Base-by-base conservation (phyloP, 345 rosid species). In the Boechera retrofracta region DNA sequence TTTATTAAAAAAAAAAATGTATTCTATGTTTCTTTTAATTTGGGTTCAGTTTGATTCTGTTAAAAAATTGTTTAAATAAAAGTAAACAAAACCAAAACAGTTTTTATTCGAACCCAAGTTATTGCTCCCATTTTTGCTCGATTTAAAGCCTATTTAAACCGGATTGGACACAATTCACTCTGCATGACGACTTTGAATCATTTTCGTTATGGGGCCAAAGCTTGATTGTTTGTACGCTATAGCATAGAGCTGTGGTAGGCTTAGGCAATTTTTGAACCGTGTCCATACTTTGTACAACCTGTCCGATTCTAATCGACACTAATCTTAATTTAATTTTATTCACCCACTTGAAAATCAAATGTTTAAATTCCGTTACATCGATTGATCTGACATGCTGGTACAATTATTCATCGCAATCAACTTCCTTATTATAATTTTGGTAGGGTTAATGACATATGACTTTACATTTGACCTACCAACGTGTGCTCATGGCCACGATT, bases 341-440 rank as follows among this genome's bases (percentile, higher is more conserved):
- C 70, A 53, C 26, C 51, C 59, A 45, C 11, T 73, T 42, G 16
- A 24, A 54, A 21, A 45, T 33, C 39, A 33, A 21, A 71, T 70
- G 58, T 64, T 28, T 55, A 28, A 61, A 56, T 71, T 56, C 47
- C 8, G 11, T 16, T 36, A 77, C 36, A 59, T 64, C 55, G 61
- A 56, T 51, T 77, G 81, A 77, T 77, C 71, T 77, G 81, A 71
- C 60, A 71, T 64, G 42, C 28, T 56, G 67, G 76, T 71, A 54
- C 76, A 71, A 64, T 71, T 55, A 77, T 77, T 63, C 26, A 45
- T 51, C 57, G 8, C 49, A 26, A 49, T 57, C 38, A 63, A 31
- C 39, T 28, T 67, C 33, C 21, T 58, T 35, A 28, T 10, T 73
- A 32, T 45, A 65, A 12, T 52, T 72, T 78, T 29, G 74, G 77